A percentile compares a stretch with the other conserved stretches of the same genome.
Evolutionary conservation across 2,329 filamentous ascomycete species (phyloP).

Genomic region (Nemania serpens): DNA sequence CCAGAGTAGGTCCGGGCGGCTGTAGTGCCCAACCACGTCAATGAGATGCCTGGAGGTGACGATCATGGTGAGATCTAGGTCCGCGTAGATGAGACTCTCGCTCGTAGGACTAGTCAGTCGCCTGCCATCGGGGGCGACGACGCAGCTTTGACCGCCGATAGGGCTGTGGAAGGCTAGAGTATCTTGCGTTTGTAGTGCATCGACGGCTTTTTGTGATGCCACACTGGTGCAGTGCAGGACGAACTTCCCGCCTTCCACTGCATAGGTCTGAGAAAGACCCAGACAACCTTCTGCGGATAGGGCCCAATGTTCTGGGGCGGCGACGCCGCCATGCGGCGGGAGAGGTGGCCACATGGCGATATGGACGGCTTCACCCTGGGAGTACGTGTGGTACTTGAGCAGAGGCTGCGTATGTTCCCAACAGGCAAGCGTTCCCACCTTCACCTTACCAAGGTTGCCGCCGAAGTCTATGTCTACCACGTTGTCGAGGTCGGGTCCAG

Average conservation of each 20-base stretch:
- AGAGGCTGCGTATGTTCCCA: constrained; percentile 58
- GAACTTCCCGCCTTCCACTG: constrained; percentile 39
- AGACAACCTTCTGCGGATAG: constrained; percentile 36
- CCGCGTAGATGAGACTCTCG: constrained; percentile 54
- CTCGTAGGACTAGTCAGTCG: constrained; percentile 37
- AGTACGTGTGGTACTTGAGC: constrained; percentile 52
- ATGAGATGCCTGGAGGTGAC: constrained; percentile 48
- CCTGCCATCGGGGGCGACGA: constrained; percentile 56
- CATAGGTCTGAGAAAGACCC: constrained; percentile 46
- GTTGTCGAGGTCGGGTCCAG: constrained; percentile 44
- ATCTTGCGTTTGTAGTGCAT: neutral
- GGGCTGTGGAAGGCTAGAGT: constrained; percentile 8
- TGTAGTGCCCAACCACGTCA: constrained; percentile 56
- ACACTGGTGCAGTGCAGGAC: constrained; percentile 35
- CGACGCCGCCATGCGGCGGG: constrained; percentile 26
- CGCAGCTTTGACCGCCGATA: constrained; percentile 49
- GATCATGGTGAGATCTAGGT: constrained; percentile 51
- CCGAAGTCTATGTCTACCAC: constrained; percentile 48
- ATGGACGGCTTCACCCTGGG: constrained; percentile 53
- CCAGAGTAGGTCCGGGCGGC: constrained; percentile 52
- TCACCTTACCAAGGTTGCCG: constrained; percentile 42
- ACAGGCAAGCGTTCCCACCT: constrained; percentile 49
- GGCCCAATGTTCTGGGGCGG: constrained; percentile 35
- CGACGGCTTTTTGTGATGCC: neutral
- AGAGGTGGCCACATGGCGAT: constrained; percentile 53